These are phyloP conservation scores for Fusarium azukiicola DNA, from an alignment of 2,329 filamentous ascomycete species.

Conservation along the genomic window DNA sequence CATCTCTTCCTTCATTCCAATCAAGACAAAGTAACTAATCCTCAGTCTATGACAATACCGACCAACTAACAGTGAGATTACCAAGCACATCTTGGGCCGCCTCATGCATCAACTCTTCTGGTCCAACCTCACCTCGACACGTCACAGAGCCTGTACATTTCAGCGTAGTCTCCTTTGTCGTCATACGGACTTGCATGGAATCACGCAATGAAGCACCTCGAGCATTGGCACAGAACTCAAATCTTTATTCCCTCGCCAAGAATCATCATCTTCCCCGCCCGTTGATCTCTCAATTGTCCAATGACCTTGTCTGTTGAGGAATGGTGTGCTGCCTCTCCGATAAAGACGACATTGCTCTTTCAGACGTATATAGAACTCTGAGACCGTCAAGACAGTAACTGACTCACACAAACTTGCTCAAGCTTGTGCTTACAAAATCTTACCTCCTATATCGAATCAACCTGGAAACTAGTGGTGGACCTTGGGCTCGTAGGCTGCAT, in stretches of 20 bases:
- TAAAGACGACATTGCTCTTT: conserved; percentile 14
- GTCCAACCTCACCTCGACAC: conserved; percentile 30
- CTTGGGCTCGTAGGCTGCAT: conserved; percentile 42
- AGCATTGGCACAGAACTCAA: background rate
- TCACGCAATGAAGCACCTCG: conserved; percentile 35
- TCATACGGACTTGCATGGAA: conserved; percentile 9
- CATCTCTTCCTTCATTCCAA: background rate
- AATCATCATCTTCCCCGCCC: background rate
- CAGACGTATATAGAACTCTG: background rate
- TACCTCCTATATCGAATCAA: background rate
- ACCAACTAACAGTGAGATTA: background rate
- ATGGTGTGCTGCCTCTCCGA: conserved; percentile 32
- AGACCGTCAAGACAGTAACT: background rate
- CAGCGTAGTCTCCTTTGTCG: conserved; percentile 16
- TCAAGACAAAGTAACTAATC: background rate
- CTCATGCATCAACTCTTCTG: conserved; percentile 1
- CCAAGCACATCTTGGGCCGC: background rate
- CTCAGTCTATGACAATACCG: too few relatives aligned
- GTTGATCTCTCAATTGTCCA: conserved; percentile 21
- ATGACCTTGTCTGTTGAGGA: background rate
- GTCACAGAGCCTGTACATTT: conserved; percentile 25
- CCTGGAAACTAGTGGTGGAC: conserved; percentile 30
- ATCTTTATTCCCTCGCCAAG: conserved; percentile 30
- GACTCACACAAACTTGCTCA: background rate
- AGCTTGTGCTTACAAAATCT: background rate